Percentiles rank a stretch among this genome's conserved stretches.
phyloP scores from a whole-genome alignment of 2,329 filamentous ascomycete genomes.

The Emydomyces testavorans region DNA sequence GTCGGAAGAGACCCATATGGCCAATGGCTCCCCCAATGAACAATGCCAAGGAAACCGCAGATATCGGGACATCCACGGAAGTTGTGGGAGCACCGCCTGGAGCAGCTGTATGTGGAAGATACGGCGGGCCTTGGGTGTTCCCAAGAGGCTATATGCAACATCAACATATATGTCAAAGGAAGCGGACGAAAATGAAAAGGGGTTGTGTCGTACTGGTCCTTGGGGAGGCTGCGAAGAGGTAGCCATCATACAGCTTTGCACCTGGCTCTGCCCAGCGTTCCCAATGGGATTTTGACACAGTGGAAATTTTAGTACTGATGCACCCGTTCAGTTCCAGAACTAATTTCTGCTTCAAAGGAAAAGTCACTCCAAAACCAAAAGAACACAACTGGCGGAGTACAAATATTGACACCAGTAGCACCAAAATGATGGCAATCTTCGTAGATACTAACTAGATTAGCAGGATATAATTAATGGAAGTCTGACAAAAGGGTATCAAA shows the following conservation, averaged over 20 bases:
- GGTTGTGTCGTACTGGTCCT: not conserved
- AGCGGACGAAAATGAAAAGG: not conserved
- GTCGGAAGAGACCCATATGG: constrained; percentile 38
- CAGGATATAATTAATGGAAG: no score
- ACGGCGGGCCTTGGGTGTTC: constrained; percentile 20
- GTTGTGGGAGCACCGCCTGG: constrained; percentile 43
- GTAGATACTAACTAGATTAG: no score
- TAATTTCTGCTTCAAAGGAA: no score
- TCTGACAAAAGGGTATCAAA: not conserved
- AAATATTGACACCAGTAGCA: no score
- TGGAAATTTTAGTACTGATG: no score
- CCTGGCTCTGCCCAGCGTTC: no score
- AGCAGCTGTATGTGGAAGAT: constrained; percentile 23
- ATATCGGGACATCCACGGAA: constrained; percentile 53
- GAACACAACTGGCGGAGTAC: no score
- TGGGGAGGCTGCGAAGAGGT: not conserved
- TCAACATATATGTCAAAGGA: not conserved
- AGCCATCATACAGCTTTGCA: not conserved
- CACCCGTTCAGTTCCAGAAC: no score
- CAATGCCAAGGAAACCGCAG: constrained; percentile 47
- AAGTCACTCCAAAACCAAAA: no score
- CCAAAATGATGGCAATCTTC: no score
- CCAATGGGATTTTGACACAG: no score
- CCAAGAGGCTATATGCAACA: not conserved
- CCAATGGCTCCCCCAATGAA: constrained; percentile 34